phyloP scores from a whole-genome alignment of 2,329 filamentous ascomycete genomes.

The Periconia macrospinosa region DNA sequence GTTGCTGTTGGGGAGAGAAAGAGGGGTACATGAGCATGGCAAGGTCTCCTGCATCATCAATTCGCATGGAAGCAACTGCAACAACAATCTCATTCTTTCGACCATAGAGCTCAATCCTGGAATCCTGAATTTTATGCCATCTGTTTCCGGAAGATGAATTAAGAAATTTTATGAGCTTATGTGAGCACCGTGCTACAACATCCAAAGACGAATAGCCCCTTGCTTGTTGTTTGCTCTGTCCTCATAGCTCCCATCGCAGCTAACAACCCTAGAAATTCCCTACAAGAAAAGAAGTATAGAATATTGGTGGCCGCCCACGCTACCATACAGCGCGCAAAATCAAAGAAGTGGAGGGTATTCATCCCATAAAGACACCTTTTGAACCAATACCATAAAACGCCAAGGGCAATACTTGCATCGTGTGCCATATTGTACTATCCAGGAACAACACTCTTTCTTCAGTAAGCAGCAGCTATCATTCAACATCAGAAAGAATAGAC shows the following conservation, averaged over 20 bases:
- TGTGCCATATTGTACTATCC: neutral
- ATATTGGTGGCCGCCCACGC: neutral
- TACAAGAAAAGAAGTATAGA: neutral
- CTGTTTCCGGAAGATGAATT: too few species aligned
- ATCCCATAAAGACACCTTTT: slow-evolving; percentile 9
- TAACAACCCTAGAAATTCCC: too few species aligned
- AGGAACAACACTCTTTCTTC: neutral
- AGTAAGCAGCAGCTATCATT: too few species aligned
- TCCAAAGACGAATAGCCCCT: too few species aligned
- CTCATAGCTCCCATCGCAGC: too few species aligned
- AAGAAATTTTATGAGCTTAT: neutral
- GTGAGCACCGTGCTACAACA: neutral
- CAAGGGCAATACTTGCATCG: slow-evolving; percentile 2
- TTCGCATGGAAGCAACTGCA: too few species aligned
- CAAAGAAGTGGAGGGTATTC: slow-evolving; percentile 37
- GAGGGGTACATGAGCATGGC: neutral
- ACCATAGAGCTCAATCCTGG: too few species aligned
- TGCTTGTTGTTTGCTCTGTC: too few species aligned
- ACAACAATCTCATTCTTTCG: too few species aligned
- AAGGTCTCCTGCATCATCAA: neutral
- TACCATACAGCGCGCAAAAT: neutral
- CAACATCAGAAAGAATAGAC: neutral
- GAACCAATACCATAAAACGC: slow-evolving; percentile 16
- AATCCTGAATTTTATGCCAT: too few species aligned
- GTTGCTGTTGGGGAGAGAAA: neutral